Conservation (phyloP, 2,329 filamentous ascomycete species). For the Exophiala mesophila region DNA sequence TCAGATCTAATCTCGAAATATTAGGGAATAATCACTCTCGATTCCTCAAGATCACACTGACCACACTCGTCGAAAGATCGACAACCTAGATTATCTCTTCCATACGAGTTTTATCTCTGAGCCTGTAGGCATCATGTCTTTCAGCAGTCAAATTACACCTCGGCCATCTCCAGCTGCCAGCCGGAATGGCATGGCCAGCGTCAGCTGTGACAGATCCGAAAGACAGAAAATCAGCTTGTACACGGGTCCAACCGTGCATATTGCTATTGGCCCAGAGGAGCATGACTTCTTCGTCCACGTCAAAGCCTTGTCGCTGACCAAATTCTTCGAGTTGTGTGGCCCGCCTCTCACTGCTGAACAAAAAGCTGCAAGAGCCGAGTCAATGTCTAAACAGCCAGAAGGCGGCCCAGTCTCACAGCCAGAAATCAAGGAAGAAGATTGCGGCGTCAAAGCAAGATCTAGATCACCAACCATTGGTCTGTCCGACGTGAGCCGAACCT, state of each 20-base stretch:
- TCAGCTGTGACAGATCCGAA: too few relatives aligned
- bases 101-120: too few relatives aligned
- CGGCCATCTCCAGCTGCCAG: too few relatives aligned
- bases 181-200: too few relatives aligned
- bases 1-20: too few relatives aligned
- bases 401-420: background rate
- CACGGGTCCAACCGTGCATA: conserved; percentile 15
- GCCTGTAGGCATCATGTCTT: too few relatives aligned
- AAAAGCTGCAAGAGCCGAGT: background rate
- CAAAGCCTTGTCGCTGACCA: conserved; percentile 12
- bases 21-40: too few relatives aligned
- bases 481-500: background rate
- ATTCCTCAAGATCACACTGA: too few relatives aligned
- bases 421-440: conserved; percentile 4
- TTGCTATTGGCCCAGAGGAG: conserved; percentile 16
- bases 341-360: background rate
- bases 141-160: too few relatives aligned
- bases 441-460: background rate
- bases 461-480: background rate
- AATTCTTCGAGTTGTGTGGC: conserved; percentile 23
- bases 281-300: conserved; percentile 20
- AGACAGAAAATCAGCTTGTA: background rate
- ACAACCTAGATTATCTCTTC: too few relatives aligned
- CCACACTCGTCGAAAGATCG: too few relatives aligned
- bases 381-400: background rate